These are phyloP conservation scores for Puccinia hordei DNA, from an alignment of 1,284 basidiomycete genomes.

Conservation along the genomic window DNA sequence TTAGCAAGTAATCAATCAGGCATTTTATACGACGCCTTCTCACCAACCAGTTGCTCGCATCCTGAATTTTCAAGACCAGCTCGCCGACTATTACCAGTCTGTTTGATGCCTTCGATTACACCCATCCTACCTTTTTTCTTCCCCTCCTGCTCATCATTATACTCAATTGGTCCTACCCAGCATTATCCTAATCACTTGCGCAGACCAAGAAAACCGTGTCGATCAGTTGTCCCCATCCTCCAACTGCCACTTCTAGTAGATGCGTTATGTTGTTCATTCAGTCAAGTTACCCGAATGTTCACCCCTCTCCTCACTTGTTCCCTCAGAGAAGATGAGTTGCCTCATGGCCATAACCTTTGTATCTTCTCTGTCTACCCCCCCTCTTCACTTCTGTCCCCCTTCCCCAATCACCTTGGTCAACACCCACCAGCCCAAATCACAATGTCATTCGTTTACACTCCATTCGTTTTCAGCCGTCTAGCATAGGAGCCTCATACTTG, in stretches of 20 bases:
- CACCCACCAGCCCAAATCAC: constrained; percentile 18
- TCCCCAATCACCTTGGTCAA: too few species aligned
- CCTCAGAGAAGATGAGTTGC: background rate
- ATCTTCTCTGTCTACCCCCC: constrained; percentile 16
- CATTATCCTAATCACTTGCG: background rate
- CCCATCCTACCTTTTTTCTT: background rate
- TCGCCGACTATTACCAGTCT: background rate
- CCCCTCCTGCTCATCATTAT: background rate
- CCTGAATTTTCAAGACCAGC: background rate
- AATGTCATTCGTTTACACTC: constrained; percentile 18
- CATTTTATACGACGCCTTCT: background rate
- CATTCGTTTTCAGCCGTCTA: too few species aligned
- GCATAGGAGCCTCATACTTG: too few species aligned
- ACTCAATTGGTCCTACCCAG: background rate
- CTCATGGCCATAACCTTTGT: background rate
- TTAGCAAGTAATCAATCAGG: background rate
- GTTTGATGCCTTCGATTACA: background rate
- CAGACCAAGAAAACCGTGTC: background rate
- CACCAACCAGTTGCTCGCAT: background rate
- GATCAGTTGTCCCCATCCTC: background rate
- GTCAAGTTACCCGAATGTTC: background rate
- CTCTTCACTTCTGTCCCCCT: background rate
- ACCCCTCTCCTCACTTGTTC: background rate
- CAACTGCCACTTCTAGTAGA: constrained; percentile 14
- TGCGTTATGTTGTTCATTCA: background rate